Evolutionary conservation across 768 basidiomycete genomes (phyloP).

Genomic region (Tephrocybe sp.): DNA sequence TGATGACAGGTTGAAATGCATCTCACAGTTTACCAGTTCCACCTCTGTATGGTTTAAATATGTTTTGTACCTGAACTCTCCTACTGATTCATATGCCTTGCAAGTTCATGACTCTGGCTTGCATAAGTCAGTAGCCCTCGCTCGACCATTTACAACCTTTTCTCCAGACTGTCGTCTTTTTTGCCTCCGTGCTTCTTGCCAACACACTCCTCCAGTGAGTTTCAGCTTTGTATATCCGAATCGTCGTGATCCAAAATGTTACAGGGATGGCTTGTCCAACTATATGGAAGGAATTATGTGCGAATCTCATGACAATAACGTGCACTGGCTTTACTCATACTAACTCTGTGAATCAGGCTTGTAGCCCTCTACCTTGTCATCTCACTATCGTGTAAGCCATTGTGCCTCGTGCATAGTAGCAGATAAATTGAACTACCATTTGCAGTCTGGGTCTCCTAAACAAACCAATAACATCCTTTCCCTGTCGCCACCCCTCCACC

Average conservation of each 20-base stretch:
- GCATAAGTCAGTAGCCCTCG: constrained; percentile 81
- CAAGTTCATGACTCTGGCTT: constrained; percentile 81
- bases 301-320: constrained; percentile 21
- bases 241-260: constrained; percentile 5
- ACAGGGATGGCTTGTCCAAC: constrained; percentile 79
- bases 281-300: constrained; percentile 91
- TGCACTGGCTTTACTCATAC: constrained; percentile 29
- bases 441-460: too few relatives aligned
- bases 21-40: constrained; percentile 34
- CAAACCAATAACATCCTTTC: too few relatives aligned
- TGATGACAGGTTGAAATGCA: neutral
- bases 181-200: constrained; percentile 85
- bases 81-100: constrained; percentile 9
- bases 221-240: neutral
- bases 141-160: neutral
- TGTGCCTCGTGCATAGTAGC: too few relatives aligned
- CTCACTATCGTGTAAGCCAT: constrained; percentile 69
- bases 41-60: constrained; percentile 37
- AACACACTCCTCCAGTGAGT: constrained; percentile 76
- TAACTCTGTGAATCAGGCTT: constrained; percentile 38
- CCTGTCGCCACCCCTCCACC: too few relatives aligned
- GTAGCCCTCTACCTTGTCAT: constrained; percentile 76
- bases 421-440: too few relatives aligned
- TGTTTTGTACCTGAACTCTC: neutral
- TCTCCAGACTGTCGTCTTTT: constrained; percentile 71